These are phyloP conservation scores for Escallonia rubra DNA, from an alignment of 129 eudicot genomes.

Conservation along the genomic window DNA sequence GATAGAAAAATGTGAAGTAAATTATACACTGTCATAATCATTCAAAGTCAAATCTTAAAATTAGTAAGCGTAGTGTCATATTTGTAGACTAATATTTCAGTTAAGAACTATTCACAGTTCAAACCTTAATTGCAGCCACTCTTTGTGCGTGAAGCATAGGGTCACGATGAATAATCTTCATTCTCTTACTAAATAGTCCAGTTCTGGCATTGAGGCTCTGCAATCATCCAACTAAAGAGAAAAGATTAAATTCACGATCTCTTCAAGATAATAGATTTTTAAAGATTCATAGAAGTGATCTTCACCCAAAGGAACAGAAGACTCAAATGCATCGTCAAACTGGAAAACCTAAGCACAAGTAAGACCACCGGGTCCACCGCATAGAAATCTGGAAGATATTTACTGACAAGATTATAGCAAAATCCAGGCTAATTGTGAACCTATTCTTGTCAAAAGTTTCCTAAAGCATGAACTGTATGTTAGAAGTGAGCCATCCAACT, in stretches of 20 bases:
- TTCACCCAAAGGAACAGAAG: too few relatives aligned
- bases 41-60: background rate
- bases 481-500: too few relatives aligned
- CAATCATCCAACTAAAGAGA: slow-evolving; percentile 80
- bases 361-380: background rate
- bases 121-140: slow-evolving; percentile 93
- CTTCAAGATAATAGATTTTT: background rate
- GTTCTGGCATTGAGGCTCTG: slow-evolving; percentile 98
- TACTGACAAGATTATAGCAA: background rate
- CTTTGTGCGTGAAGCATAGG: slow-evolving; percentile 81
- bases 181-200: slow-evolving; percentile 85
- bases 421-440: too few relatives aligned
- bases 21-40: too few relatives aligned
- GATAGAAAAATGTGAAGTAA: background rate
- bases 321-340: background rate
- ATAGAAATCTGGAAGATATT: background rate
- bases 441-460: too few relatives aligned
- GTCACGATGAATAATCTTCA: slow-evolving; percentile 90
- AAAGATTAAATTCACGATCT: slow-evolving; percentile 44
- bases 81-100: background rate
- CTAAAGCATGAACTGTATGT: too few relatives aligned
- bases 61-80: background rate
- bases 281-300: background rate
- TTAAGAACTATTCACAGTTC: background rate
- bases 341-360: background rate